phyloP scores from a whole-genome alignment of 1,284 basidiomycete genomes.

The Ustilago hordei region DNA sequence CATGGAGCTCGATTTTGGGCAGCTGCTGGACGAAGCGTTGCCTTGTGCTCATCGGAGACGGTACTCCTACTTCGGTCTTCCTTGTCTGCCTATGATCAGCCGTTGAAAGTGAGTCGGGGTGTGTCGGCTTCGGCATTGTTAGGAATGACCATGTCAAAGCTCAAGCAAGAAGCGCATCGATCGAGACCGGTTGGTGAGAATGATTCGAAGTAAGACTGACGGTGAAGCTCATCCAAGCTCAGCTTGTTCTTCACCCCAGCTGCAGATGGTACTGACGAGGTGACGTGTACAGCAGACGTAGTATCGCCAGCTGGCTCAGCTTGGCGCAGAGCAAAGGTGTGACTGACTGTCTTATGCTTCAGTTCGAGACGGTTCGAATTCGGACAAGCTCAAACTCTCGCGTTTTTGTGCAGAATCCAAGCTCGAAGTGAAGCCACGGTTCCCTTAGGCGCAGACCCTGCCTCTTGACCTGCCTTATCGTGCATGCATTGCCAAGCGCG shows the following conservation, averaged over 20 bases:
- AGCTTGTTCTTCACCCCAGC: neutral
- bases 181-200: neutral
- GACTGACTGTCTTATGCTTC: neutral
- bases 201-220: neutral
- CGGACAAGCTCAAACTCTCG: neutral
- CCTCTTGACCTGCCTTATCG: constrained; percentile 17
- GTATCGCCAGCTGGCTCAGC: neutral
- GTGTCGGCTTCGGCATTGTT: constrained; percentile 2
- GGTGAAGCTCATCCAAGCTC: neutral
- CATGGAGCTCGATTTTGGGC: constrained; percentile 55
- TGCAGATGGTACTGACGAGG: neutral
- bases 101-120: neutral
- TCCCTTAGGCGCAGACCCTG: constrained; percentile 9
- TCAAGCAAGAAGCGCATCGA: neutral
- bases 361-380: neutral
- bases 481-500: constrained; percentile 5
- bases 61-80: neutral
- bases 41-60: neutral
- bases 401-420: neutral
- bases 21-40: constrained; percentile 5
- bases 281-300: neutral
- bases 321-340: neutral
- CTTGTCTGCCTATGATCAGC: neutral
- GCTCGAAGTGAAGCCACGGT: constrained; percentile 5
- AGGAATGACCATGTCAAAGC: neutral